Evolutionary conservation across 2,329 filamentous ascomycete species (phyloP), one percentile per base, ranked within the genome.

Genomic region (Beauveria medogensis): DNA sequence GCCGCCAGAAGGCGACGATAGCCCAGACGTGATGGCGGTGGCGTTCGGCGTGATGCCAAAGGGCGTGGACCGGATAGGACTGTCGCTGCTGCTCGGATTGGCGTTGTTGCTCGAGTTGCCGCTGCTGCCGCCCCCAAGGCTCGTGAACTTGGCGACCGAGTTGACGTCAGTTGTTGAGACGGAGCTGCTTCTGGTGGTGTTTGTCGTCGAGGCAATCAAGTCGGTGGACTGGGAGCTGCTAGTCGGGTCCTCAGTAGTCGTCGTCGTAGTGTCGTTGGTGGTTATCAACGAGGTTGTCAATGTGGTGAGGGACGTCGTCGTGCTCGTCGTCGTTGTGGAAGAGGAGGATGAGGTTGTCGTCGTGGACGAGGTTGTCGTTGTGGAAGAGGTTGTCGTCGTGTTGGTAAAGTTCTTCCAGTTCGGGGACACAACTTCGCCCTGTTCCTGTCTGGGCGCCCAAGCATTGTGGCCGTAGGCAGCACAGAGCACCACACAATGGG

Each of bases 401-500:
- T 60, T 60, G 48, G 57, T 60, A 30, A 22, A 60, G 28, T 60
- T 60, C 2, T 12, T 40, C 37, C 48, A 46, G 50, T 46, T 34
- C 12, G 37, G 20, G 3, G 44, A 43, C 18, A 51, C 43, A 30
- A 60, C 30, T 41, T 60, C 57, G 50, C 50, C 57, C 18, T 48
- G 37, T 5, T 44, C 37, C 56, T 58, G 55, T 59, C 56, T 60
- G 37, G 50, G 40, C 10, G 10, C 26, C n/a, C 28, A 54, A 18
- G 10, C 30, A 43, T 60, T 47, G 18, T 40, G 26, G n/a, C 41
- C 50, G 28, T 54, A 54, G n/a, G 57, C 57, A 10, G 57, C 50
- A n/a, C 43, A 34, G 24, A 59, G 24, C 18, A 37, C 56, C n/a
- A 41, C 41, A 12, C 16, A 60, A 41, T 60, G 57, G 10, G 50